Base-by-base conservation (phyloP, 345 rosid genomes). In the Sonneratia caseolaris region DNA sequence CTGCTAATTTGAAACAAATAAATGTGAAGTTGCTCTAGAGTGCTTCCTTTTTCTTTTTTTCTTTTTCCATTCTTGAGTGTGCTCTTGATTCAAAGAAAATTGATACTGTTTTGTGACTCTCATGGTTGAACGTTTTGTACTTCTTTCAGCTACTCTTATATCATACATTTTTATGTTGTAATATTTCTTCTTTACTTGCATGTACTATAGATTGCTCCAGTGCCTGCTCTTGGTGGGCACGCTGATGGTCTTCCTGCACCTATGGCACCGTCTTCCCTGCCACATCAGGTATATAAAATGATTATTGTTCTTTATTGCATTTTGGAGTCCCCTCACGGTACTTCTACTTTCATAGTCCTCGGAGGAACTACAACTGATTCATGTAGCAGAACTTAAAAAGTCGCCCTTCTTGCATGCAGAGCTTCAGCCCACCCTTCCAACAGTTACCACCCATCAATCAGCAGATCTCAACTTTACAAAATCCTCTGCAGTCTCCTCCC, bases 391-490 rank as follows among this genome's bases (percentile, higher is more conserved):
- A 57, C 35, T 57, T 24, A 57, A 7, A 57, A 7, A 57, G 32
- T n/a, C 11, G 10, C 35, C 64, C 3, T n/a, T 21, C 7, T 24
- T 35, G 38, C 18, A 32, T 62, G 38, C 83, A 83, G 89, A 74
- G 76, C 71, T 72, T 79, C 72, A 85, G 77, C 69, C 87, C 79
- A 76, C 80, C 81, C 70, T 75, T 78, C 71, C 76, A 79, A 27
- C 94, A 89, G 78, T 76, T 70, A 40, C 81, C 81, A 18, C 81
- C 81, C 22, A 68, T 68, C 69, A 78, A 78, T 71, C 91, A 85
- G 78, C 91, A 90, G 71, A 81, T 86, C 77, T 82, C 97, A 74
- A 86, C 91, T 14, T 69, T 81, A 62, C 89, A 86, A 75, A 95
- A 85, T 78, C 76, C 89, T 76, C 76, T 77, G 72, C 87, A 76